Evolutionary conservation across 2,329 filamentous ascomycete genomes (phyloP), one percentile per base, ranked within the genome.

Genomic region (Diaporthe nobilis): DNA sequence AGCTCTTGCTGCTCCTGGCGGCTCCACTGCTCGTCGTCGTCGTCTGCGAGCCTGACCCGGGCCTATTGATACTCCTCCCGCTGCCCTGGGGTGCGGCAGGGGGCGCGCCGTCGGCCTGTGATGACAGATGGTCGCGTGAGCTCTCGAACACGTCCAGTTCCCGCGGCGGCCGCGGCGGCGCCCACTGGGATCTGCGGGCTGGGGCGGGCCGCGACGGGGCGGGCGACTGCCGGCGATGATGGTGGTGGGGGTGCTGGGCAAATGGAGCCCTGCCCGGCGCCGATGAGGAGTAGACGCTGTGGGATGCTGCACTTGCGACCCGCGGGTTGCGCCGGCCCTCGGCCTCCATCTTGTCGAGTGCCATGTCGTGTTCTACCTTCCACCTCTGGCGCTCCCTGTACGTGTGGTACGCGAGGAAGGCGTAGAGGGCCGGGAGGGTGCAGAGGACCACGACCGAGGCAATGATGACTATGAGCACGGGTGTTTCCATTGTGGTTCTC

Each of bases 351-450:
- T n/a, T 60, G 13, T 47, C 47, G 65, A 55, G 20, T 15, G 49
- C 20, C 28, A 3, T 51, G 49, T 71, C 65, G 55, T 71, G 37
- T 10, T 39, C 53, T 15, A 25, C 25, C 55, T 53, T 60, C 73
- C 73, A 75, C 34, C 55, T 15, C 31, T 37, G 6, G 34, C 65
- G 73, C 67, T 71, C 65, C 47, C 44, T 60, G 55, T 39, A 57
- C 17, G 73, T 75, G 34, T 55, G 44, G 47, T 44, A 65, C 25
- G 73, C 73, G 44, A 75, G 55, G 67, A 71, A 57, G 55, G 63
- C 2, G 65, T 71, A 49, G 17, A 71, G 12, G 34, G 44, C 57
- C 22, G 65, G 73, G 5, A 75, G 65, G 55, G n/a, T 9, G 17
- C 31, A 31, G 4, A 75, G 67, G 10, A 71, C 67, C 22, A 37